A percentile compares a stretch with the other conserved stretches of the same genome.
phyloP scores from a whole-genome alignment of 495 filamentous ascomycete species.

The Xylaria intraflava region DNA sequence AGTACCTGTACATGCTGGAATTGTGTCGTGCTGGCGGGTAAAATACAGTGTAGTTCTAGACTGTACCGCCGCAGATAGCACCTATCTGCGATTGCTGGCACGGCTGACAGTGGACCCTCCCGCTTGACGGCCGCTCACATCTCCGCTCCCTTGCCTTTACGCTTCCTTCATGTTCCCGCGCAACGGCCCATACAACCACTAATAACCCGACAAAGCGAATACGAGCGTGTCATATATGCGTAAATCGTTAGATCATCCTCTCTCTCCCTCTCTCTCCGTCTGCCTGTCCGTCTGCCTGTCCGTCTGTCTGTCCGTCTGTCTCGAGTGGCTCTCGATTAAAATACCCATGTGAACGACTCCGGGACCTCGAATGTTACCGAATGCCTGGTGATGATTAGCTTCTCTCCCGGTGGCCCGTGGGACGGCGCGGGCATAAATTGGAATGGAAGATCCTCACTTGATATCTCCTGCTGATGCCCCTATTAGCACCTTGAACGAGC shows the following conservation, averaged over 20 bases:
- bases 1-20: too few relatives aligned
- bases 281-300: neutral
- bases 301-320: neutral
- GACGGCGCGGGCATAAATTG: neutral
- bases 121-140: too few relatives aligned
- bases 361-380: slow-evolving; percentile 47
- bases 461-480: slow-evolving; percentile 47
- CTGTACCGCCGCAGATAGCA: too few relatives aligned
- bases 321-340: slow-evolving; percentile 20
- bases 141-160: too few relatives aligned
- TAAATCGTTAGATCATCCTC: neutral
- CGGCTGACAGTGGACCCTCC: too few relatives aligned
- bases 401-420: neutral
- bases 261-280: neutral
- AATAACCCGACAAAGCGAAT: too few relatives aligned
- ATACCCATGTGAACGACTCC: slow-evolving; percentile 53
- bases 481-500: slow-evolving; percentile 60
- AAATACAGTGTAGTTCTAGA: too few relatives aligned
- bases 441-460: slow-evolving; percentile 24
- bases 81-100: too few relatives aligned
- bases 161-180: too few relatives aligned
- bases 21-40: too few relatives aligned
- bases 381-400: slow-evolving; percentile 29
- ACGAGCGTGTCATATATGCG: neutral
- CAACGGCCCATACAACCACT: too few relatives aligned